A percentile compares a stretch with the other conserved stretches of the same genome.
Conservation (phyloP, 768 basidiomycete species). For the Lactifluus volemus region DNA sequence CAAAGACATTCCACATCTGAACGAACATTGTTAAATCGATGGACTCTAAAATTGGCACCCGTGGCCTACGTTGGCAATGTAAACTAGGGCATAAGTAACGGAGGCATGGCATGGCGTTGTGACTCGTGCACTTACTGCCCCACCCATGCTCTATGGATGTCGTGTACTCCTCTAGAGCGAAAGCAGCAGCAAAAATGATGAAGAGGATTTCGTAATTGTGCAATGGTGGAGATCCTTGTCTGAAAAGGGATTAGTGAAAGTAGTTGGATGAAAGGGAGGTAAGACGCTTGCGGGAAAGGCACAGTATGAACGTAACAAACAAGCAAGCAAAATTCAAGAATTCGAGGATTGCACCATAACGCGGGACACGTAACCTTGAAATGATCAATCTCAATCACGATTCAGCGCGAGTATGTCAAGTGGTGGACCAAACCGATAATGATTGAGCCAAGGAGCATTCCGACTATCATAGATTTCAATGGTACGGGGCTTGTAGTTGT, state of each 20-base stretch:
- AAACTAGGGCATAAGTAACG: conserved; percentile 38
- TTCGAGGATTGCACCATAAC: conserved; percentile 69
- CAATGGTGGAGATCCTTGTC: conserved; percentile 46
- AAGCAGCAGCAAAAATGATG: conserved; percentile 67
- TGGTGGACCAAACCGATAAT: conserved; percentile 53
- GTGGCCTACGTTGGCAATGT: conserved; percentile 66
- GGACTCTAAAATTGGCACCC: background rate
- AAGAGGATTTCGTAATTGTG: conserved; percentile 65
- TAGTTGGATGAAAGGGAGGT: conserved; percentile 3
- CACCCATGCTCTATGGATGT: conserved; percentile 82
- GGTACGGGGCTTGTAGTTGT: conserved; percentile 77
- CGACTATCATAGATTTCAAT: conserved; percentile 66
- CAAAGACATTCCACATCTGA: conserved; percentile 90
- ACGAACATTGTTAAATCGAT: background rate
- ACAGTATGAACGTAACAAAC: conserved; percentile 60
- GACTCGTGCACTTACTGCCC: conserved; percentile 49
- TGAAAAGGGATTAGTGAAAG: conserved; percentile 23
- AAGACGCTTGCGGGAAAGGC: conserved; percentile 53
- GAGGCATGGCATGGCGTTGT: background rate
- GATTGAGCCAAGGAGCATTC: conserved; percentile 67
- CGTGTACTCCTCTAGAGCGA: conserved; percentile 82
- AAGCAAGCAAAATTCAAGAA: conserved; percentile 69
- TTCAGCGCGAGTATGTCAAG: background rate
- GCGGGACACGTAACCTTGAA: conserved; percentile 69
- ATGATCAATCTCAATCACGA: background rate